phyloP scores from a whole-genome alignment of 140 eudicot species.

The Oenanthe javanica region DNA sequence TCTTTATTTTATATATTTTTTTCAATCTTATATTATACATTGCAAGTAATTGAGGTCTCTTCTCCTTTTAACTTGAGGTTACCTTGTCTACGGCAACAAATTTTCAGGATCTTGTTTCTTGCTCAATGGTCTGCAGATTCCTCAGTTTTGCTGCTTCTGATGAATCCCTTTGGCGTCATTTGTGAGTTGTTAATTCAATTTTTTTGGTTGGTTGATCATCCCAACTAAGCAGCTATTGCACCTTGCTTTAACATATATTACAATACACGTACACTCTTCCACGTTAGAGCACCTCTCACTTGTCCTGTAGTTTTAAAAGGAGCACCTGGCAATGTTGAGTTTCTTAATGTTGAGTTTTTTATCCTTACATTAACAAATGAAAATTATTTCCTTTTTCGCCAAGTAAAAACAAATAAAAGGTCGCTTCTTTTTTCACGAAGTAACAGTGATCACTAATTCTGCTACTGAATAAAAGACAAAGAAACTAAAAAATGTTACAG shows the following conservation, averaged over 20 bases:
- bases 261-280: neutral
- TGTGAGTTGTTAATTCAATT: slow-evolving; percentile 49
- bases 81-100: slow-evolving; percentile 7
- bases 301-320: neutral
- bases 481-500: neutral
- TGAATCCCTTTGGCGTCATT: slow-evolving; percentile 87
- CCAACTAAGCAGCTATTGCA: neutral
- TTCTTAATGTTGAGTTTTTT: neutral
- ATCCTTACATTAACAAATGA: too few species aligned
- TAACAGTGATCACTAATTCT: neutral
- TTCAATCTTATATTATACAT: slow-evolving; percentile 12
- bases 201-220: neutral
- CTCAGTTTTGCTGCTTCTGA: slow-evolving; percentile 66
- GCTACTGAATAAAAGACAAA: neutral
- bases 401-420: neutral
- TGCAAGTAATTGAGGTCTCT: slow-evolving; percentile 1
- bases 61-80: neutral
- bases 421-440: neutral
- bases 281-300: neutral
- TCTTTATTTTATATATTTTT: slow-evolving; percentile 38
- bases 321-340: neutral
- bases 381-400: neutral
- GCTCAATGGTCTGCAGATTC: slow-evolving; percentile 79
- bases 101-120: slow-evolving; percentile 80
- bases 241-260: neutral